Base-by-base conservation (phyloP, 1,284 basidiomycete species). In the Cutaneotrichosporon cavernicola region DNA sequence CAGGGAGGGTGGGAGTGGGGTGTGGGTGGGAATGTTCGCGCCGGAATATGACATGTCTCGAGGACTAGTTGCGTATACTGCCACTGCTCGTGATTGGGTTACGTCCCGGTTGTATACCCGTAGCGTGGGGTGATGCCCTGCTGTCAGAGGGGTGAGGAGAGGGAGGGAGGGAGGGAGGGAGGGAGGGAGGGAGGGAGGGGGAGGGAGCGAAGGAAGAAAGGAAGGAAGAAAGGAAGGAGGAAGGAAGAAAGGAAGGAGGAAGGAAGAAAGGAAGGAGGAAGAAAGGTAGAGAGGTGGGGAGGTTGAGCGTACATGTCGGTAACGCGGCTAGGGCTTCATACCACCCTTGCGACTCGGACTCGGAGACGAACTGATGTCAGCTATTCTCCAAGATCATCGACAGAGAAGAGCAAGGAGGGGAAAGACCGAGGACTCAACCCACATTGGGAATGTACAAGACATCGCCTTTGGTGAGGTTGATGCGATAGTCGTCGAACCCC, bases 41-140 rank as follows among this genome's bases (percentile, higher is more conserved):
- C 82, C 81, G 5, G 81, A 82, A 70, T 85, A 86, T 46, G 80
- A 81, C 51, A 85, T 75, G 0, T 70, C 72, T 5, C 71, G 68
- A 4, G 79, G 75, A 2, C 73, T 72, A 2, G 82, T 82, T 0
- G 83, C 78, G 69, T 83, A 85, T 0, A 82, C 83, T 65, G 82
- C 81, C 32, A 84, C 84, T 22, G 80, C 76, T 8, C 84, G 79
- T 14, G 81, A 82, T 69, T 86, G 84, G 6, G 73, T 72, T 56
- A 85, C 81, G 22, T 75, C 72, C 26, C 80, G 78, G n/a, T 84
- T 84, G 70, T 86, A 85, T 51, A 85, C 77, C 58, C 81, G 83
- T n/a, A 86, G 80, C 10, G 76, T 22, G 63, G 62, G 31, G 60
- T 21, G 38, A 38, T 82, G 1, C 40, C 40, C 40, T 43, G 40